A percentile compares a stretch with the other conserved stretches of the same genome.
Evolutionary conservation across 108 stramenopile species (phyloP).

Genomic region (Skeletonema menzelii): DNA sequence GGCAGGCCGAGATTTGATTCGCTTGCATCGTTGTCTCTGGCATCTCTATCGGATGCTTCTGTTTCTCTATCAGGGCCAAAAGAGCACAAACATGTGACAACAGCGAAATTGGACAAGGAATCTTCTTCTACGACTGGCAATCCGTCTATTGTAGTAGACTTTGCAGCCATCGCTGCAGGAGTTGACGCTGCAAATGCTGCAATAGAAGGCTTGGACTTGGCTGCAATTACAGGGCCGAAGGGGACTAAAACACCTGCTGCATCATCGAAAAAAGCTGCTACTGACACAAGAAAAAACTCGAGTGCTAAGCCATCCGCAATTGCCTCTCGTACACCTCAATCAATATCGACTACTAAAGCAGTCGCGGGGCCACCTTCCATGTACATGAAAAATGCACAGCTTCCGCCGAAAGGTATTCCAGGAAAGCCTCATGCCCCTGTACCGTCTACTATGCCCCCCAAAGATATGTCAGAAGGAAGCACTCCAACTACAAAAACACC

Average conservation of each 20-base stretch:
- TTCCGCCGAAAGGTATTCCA: neutral
- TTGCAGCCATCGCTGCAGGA: constrained; percentile 77
- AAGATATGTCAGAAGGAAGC: neutral
- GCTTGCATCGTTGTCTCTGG: constrained; percentile 60
- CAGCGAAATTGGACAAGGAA: constrained; percentile 8
- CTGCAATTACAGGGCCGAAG: constrained; percentile 24
- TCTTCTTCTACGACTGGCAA: constrained; percentile 15
- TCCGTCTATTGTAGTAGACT: constrained; percentile 65
- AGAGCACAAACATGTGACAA: constrained; percentile 13
- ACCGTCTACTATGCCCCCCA: neutral
- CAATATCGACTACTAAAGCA: constrained; percentile 5
- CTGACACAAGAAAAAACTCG: neutral
- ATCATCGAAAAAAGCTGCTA: constrained; percentile 3
- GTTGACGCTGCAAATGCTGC: constrained; percentile 80
- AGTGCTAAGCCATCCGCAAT: neutral
- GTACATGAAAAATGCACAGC: constrained; percentile 7
- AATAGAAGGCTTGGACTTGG: constrained; percentile 60
- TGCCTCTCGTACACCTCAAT: neutral
- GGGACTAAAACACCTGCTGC: constrained; percentile 9
- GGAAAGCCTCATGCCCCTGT: neutral
- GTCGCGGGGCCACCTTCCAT: neutral
- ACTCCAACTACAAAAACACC: constrained; percentile 9
- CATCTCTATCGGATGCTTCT: constrained; percentile 53
- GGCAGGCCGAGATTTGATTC: constrained; percentile 60
- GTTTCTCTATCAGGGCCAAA: constrained; percentile 33